Evolutionary conservation across 1,284 basidiomycete genomes (phyloP).

Genomic region (Irpex lacteus): DNA sequence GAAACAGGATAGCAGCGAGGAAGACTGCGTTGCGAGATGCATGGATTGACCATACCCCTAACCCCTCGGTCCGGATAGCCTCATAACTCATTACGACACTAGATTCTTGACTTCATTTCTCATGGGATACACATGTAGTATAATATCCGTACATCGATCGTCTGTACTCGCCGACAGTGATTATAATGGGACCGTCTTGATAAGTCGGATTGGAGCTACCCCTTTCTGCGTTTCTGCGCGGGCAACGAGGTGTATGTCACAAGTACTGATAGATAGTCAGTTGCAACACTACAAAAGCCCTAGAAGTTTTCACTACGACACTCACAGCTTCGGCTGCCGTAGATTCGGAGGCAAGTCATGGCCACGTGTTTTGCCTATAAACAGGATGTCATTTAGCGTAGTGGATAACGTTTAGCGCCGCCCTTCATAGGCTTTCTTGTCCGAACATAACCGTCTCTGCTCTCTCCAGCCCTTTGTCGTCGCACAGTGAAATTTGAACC

Average conservation of each 20-base stretch:
- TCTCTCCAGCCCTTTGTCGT: background rate
- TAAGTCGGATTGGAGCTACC: background rate
- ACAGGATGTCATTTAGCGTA: conserved; percentile 6
- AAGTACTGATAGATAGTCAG: background rate
- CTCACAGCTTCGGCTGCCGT: background rate
- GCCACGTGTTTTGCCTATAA: conserved; percentile 12
- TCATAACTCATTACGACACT: background rate
- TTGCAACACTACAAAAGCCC: background rate
- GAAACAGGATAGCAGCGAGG: conserved; percentile 36
- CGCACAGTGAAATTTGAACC: background rate
- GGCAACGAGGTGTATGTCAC: background rate
- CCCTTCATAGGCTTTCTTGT: background rate
- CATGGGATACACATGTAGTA: conserved; percentile 3
- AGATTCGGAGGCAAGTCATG: conserved; percentile 5
- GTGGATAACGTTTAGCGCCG: conserved; percentile 10
- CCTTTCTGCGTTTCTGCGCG: background rate
- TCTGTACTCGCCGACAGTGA: background rate
- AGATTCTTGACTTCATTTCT: background rate
- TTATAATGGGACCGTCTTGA: background rate
- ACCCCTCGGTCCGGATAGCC: conserved; percentile 11
- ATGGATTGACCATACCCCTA: conserved; percentile 19
- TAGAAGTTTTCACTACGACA: background rate
- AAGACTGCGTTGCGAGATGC: conserved; percentile 28
- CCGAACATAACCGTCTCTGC: background rate
- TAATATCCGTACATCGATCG: conserved; percentile 2